Evolutionary conservation across 306 rosid genomes (phyloP).

Genomic region (Trifolium pratense): DNA sequence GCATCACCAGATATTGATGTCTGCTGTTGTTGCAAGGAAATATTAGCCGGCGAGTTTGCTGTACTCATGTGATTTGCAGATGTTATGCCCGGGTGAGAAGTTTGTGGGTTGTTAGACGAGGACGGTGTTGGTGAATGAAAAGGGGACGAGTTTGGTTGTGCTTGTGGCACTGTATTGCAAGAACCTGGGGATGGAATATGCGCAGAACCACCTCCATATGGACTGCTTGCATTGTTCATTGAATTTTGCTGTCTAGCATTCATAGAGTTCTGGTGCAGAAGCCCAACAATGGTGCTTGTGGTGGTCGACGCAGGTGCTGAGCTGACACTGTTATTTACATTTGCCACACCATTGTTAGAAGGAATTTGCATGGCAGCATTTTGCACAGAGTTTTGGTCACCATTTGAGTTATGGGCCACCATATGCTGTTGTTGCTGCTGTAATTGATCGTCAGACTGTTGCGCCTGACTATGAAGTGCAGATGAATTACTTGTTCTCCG

Average conservation of each 20-base stretch:
- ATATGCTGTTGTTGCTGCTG: constrained; percentile 61
- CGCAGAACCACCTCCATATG: constrained; percentile 81
- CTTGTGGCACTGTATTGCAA: constrained; percentile 66
- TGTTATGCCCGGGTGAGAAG: constrained; percentile 66
- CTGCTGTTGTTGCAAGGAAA: constrained; percentile 87
- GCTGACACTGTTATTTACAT: constrained; percentile 68
- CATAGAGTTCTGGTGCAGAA: constrained; percentile 95
- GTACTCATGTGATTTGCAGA: constrained; percentile 74
- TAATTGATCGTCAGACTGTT: constrained; percentile 67
- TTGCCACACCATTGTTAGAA: constrained; percentile 72
- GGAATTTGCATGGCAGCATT: constrained; percentile 64
- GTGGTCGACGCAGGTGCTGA: constrained; percentile 77
- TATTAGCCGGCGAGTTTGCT: constrained; percentile 75
- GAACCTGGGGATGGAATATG: constrained; percentile 93
- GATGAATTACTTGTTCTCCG: constrained; percentile 74
- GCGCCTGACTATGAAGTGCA: constrained; percentile 70
- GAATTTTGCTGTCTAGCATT: constrained; percentile 81
- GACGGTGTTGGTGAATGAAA: constrained; percentile 89
- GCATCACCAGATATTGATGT: constrained; percentile 70
- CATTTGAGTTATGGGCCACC: constrained; percentile 57
- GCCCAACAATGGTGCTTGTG: constrained; percentile 93
- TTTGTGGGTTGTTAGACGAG: constrained; percentile 70
- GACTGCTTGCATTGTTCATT: constrained; percentile 79
- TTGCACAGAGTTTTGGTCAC: constrained; percentile 64
- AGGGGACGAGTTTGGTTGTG: constrained; percentile 74